Evolutionary conservation across 768 basidiomycete species (phyloP).

Genomic region (Russula dissimulans): DNA sequence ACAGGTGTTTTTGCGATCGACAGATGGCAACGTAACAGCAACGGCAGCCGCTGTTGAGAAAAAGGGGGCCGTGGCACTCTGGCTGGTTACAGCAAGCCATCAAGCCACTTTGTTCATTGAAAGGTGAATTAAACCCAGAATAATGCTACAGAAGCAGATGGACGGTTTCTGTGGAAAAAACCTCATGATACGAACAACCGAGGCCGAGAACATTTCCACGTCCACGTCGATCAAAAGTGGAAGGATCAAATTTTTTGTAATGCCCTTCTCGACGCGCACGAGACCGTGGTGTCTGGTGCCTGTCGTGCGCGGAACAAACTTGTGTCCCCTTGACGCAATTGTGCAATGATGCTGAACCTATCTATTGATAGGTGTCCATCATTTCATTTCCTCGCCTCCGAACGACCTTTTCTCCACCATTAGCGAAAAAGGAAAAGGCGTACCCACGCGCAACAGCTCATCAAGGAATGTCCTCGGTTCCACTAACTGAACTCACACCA

Average conservation of each 20-base stretch:
- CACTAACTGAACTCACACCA: no score
- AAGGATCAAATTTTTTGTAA: not conserved
- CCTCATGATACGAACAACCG: not conserved
- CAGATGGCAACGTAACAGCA: not conserved
- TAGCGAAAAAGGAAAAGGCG: no score
- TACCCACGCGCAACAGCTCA: no score
- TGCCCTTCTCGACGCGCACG: not conserved
- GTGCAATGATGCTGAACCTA: not conserved
- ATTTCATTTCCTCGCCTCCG: no score
- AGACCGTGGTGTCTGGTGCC: not conserved
- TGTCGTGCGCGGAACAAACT: not conserved
- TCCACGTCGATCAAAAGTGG: not conserved
- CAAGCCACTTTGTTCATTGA: not conserved
- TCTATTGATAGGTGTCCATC: no score
- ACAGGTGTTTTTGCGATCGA: not conserved
- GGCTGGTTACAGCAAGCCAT: no score
- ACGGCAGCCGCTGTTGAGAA: not conserved
- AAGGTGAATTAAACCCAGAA: not conserved
- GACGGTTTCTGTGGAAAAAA: no score
- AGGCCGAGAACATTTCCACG: not conserved
- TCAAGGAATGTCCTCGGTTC: no score
- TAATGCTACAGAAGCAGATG: no score
- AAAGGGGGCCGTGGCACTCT: no score
- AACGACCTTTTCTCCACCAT: no score
- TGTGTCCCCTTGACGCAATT: conserved; percentile 1